Conservation (phyloP, 371 early-diverging fungal species). For the Dichotomocladium elegans region DNA sequence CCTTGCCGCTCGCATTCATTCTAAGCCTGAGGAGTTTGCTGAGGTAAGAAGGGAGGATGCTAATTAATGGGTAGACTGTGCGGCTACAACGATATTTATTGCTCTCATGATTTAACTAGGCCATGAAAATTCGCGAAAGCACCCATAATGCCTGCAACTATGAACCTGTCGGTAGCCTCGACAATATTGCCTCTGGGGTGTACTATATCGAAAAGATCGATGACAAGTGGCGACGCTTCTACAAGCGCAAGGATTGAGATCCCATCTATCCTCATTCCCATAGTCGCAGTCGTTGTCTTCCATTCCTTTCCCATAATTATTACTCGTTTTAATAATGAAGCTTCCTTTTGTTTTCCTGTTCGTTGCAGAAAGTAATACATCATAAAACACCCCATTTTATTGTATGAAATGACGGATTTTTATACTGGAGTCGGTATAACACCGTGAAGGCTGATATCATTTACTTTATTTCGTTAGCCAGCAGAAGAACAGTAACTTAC, state of each 20-base stretch:
- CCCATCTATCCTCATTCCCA: neutral
- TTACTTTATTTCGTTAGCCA: too few relatives aligned
- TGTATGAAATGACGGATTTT: too few relatives aligned
- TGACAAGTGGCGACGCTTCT: slow-evolving; percentile 89
- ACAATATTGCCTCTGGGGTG: slow-evolving; percentile 59
- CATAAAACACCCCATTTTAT: too few relatives aligned
- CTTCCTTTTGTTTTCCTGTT: neutral
- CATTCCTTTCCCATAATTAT: neutral
- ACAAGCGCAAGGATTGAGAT: slow-evolving; percentile 59
- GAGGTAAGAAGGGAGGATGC: slow-evolving; percentile 11
- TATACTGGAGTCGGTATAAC: too few relatives aligned
- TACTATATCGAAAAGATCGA: slow-evolving; percentile 89
- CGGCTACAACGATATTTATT: neutral
- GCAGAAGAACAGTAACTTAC: too few relatives aligned
- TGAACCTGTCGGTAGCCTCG: slow-evolving; percentile 63
- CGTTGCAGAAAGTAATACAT: neutral
- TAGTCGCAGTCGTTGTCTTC: neutral
- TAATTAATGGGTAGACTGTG: too few relatives aligned
- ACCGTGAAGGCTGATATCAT: too few relatives aligned
- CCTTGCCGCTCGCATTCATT: slow-evolving; percentile 68
- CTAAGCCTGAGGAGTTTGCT: slow-evolving; percentile 78
- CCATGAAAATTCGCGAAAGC: slow-evolving; percentile 86
- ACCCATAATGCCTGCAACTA: slow-evolving; percentile 82
- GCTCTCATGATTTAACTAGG: slow-evolving; percentile 2
- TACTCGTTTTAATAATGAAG: too few relatives aligned